Evolutionary conservation across 805 yeast species (phyloP).

Genomic region (Wickerhamiella vanderwaltii): DNA sequence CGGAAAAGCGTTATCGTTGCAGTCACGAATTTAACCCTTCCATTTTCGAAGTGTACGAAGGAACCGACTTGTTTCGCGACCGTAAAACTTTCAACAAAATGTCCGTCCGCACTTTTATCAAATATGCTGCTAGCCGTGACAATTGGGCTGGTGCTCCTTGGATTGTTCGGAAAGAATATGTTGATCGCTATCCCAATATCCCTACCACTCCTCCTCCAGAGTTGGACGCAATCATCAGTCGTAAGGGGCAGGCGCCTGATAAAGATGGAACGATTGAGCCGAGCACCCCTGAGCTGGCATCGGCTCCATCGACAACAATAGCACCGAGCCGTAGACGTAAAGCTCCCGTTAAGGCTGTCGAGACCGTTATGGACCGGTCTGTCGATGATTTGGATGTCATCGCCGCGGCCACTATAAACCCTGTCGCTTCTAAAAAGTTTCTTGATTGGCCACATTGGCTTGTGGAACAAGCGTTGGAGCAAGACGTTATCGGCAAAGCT

Average conservation of each 20-base stretch:
- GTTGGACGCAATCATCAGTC: constrained; percentile 7
- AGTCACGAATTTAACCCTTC: constrained; percentile 37
- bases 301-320: background rate
- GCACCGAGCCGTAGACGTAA: constrained; percentile 9
- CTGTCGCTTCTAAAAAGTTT: background rate
- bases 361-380: background rate
- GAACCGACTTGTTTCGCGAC: constrained; percentile 60
- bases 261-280: background rate
- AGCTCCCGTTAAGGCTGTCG: background rate
- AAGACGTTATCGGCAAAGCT: constrained; percentile 19
- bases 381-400: constrained; percentile 4
- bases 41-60: constrained; percentile 58
- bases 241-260: background rate
- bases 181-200: constrained; percentile 48
- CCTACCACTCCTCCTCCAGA: constrained; percentile 16
- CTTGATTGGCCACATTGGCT: constrained; percentile 19
- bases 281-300: constrained; percentile 2
- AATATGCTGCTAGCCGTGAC: constrained; percentile 64
- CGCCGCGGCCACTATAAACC: constrained; percentile 1
- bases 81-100: constrained; percentile 81
- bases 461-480: constrained; percentile 12
- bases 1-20: constrained; percentile 43
- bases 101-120: constrained; percentile 77
- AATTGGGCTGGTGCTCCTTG: constrained; percentile 89
- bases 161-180: constrained; percentile 75